phyloP scores from a whole-genome alignment of 129 eudicot species.

The Ambrosia trifida region DNA sequence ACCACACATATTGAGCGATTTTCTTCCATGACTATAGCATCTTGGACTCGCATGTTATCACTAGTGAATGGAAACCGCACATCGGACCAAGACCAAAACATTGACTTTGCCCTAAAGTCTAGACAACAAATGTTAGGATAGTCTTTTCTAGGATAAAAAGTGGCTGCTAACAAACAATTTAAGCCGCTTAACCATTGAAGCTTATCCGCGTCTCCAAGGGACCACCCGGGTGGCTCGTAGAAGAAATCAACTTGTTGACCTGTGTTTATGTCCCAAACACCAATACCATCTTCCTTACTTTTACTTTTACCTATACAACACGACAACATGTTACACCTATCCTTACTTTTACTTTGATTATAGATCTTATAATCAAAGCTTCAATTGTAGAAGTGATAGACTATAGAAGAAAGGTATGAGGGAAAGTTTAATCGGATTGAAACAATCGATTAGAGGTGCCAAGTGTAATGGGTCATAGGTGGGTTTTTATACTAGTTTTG shows the following conservation, averaged over 20 bases:
- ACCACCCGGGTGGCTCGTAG: slow-evolving; percentile 81
- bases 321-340: slow-evolving; percentile 60
- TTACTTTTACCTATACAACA: slow-evolving; percentile 90
- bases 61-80: slow-evolving; percentile 23
- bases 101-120: slow-evolving; percentile 75
- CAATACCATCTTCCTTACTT: slow-evolving; percentile 82
- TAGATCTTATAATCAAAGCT: too few relatives aligned
- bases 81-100: slow-evolving; percentile 93
- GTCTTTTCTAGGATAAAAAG: slow-evolving; percentile 69
- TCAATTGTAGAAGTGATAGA: too few relatives aligned
- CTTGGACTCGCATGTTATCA: slow-evolving; percentile 72
- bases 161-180: slow-evolving; percentile 75
- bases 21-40: slow-evolving; percentile 85
- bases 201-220: slow-evolving; percentile 85
- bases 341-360: too few relatives aligned
- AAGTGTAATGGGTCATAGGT: too few relatives aligned
- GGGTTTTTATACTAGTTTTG: too few relatives aligned
- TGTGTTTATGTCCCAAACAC: slow-evolving; percentile 82
- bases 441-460: too few relatives aligned
- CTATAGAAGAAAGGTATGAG: too few relatives aligned
- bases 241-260: slow-evolving; percentile 85
- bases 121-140: slow-evolving; percentile 79
- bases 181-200: slow-evolving; percentile 73
- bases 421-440: too few relatives aligned
- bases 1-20: slow-evolving; percentile 71